These are phyloP conservation scores for Protomyces lactucae-debilis DNA, from an alignment of 1,139 yeast genomes.

Conservation along the genomic window DNA sequence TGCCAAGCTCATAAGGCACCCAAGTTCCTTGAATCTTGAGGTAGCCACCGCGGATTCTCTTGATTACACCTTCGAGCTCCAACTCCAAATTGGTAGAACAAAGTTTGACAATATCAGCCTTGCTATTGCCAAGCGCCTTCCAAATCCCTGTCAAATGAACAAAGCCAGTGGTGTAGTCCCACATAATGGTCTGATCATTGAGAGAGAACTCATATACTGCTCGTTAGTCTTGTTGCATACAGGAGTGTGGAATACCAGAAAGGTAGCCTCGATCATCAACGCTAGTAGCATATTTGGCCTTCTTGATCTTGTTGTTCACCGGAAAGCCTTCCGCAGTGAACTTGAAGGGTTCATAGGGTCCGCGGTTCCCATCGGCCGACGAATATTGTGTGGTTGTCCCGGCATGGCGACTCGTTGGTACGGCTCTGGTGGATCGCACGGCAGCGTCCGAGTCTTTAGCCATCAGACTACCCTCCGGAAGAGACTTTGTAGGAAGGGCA, in stretches of 20 bases:
- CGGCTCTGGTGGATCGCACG: neutral
- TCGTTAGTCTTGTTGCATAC: neutral
- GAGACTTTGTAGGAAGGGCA: neutral
- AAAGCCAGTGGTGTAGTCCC: constrained; percentile 85
- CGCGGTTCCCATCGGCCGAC: neutral
- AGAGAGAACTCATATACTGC: constrained; percentile 63
- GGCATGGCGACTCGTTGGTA: neutral
- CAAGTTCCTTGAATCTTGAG: constrained; percentile 94
- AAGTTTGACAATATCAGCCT: constrained; percentile 68
- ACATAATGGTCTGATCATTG: constrained; percentile 64
- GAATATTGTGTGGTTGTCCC: neutral
- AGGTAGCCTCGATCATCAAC: constrained; percentile 65
- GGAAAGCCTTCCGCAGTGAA: constrained; percentile 16
- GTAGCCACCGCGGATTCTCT: constrained; percentile 84
- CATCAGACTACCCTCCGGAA: neutral
- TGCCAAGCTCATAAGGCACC: constrained; percentile 72
- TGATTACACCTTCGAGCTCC: constrained; percentile 59
- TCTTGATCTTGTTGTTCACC: constrained; percentile 24
- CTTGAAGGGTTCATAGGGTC: constrained; percentile 5
- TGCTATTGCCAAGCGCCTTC: constrained; percentile 71
- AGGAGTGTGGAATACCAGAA: constrained; percentile 39
- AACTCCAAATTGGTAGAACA: constrained; percentile 50
- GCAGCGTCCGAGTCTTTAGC: neutral
- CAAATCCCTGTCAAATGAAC: constrained; percentile 89
- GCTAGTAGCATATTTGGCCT: constrained; percentile 55